phyloP scores from a whole-genome alignment of 1,284 basidiomycete species.

The Leccinum griseonigrum region DNA sequence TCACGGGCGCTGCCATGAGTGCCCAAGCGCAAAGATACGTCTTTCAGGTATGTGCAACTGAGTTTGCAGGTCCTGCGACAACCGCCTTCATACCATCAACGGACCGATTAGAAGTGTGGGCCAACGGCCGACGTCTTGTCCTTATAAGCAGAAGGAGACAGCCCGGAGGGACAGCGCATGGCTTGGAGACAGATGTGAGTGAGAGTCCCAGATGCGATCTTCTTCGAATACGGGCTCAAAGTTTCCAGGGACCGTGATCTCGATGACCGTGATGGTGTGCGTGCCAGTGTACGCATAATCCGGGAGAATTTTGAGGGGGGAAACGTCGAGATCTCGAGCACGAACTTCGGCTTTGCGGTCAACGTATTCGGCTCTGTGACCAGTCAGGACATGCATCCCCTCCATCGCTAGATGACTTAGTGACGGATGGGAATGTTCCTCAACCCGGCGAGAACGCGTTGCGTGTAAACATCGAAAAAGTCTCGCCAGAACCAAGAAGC shows the following conservation, averaged over 20 bases:
- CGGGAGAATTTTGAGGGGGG: constrained; percentile 60
- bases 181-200: constrained; percentile 63
- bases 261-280: constrained; percentile 69
- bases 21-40: constrained; percentile 74
- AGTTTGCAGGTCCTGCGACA: too few species aligned
- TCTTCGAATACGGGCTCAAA: constrained; percentile 33
- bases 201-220: constrained; percentile 54
- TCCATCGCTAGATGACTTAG: constrained; percentile 35
- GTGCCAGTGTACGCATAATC: constrained; percentile 56
- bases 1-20: constrained; percentile 95
- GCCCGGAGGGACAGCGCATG: constrained; percentile 56
- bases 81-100: too few species aligned
- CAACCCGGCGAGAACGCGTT: constrained; percentile 45
- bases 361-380: constrained; percentile 60
- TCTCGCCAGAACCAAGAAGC: constrained; percentile 74
- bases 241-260: constrained; percentile 50
- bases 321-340: constrained; percentile 68
- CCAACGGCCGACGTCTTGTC: constrained; percentile 54
- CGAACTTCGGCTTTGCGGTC: constrained; percentile 62
- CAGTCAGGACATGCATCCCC: constrained; percentile 6
- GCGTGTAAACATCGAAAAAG: constrained; percentile 62
- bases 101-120: constrained; percentile 34
- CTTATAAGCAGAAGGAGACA: constrained; percentile 66
- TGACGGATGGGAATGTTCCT: constrained; percentile 63
- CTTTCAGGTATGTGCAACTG: too few species aligned